Evolutionary conservation across 2,329 filamentous ascomycete genomes (phyloP).

Genomic region (Rachicladosporium sp.): DNA sequence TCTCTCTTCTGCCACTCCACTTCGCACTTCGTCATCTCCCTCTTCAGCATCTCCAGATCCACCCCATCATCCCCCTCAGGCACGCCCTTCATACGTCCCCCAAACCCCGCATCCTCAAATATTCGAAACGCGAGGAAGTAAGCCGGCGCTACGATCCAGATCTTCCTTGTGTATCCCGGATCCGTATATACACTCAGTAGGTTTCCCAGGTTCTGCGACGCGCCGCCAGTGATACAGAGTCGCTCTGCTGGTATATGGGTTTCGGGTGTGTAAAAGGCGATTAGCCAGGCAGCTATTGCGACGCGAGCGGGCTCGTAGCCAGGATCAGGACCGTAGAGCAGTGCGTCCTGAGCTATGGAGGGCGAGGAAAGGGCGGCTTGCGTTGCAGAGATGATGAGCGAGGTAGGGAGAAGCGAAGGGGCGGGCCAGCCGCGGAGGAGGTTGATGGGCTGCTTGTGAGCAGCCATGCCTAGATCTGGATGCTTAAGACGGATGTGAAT

Average conservation of each 20-base stretch:
- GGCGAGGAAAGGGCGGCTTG: constrained; percentile 49
- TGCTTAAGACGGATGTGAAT: no score
- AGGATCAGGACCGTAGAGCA: constrained; percentile 68
- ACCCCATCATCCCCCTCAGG: constrained; percentile 70
- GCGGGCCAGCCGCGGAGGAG: constrained; percentile 58
- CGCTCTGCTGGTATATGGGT: constrained; percentile 39
- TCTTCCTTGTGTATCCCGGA: constrained; percentile 56
- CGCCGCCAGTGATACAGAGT: constrained; percentile 74
- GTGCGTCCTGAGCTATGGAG: constrained; percentile 45
- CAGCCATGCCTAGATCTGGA: neutral
- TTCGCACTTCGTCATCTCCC: constrained; percentile 40
- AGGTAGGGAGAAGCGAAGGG: constrained; percentile 51
- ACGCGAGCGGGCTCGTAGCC: constrained; percentile 60
- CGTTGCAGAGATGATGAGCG: constrained; percentile 49
- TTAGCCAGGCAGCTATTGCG: constrained; percentile 59
- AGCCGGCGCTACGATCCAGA: constrained; percentile 73
- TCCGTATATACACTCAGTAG: constrained; percentile 72
- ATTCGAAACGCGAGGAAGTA: constrained; percentile 81
- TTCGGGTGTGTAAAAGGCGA: constrained; percentile 43
- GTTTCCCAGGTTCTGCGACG: constrained; percentile 68
- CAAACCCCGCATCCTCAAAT: constrained; percentile 69
- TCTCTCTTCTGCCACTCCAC: constrained; percentile 17
- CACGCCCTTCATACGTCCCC: constrained; percentile 51
- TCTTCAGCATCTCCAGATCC: constrained; percentile 50
- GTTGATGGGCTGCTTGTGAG: constrained; percentile 39